A percentile compares a stretch with the other conserved stretches of the same genome.
phyloP scores from a whole-genome alignment of 2,329 filamentous ascomycete species.

The Colletotrichum euphorbiae region DNA sequence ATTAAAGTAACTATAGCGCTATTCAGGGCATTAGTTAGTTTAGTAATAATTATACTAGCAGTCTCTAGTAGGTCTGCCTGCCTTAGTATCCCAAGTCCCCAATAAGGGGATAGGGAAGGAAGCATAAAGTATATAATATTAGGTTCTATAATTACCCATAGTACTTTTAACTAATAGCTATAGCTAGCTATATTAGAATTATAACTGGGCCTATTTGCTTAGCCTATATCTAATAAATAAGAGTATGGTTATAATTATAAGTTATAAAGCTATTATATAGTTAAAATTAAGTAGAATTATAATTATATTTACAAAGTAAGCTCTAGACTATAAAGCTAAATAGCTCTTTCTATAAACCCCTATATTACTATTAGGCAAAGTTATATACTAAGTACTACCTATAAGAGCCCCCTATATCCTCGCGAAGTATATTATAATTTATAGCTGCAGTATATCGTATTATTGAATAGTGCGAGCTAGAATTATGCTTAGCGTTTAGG shows the following conservation, averaged over 20 bases:
- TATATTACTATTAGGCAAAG: not conserved
- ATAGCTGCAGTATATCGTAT: not conserved
- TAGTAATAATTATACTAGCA: not conserved
- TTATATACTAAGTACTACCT: not conserved
- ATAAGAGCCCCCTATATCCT: slow-evolving; percentile 1
- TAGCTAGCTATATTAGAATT: not conserved
- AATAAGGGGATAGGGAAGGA: not conserved
- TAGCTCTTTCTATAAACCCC: not conserved
- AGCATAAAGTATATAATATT: not conserved
- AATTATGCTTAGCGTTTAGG: not conserved
- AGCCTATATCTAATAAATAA: slow-evolving; percentile 1
- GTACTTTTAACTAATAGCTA: no score
- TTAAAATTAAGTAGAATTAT: not conserved
- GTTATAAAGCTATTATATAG: not conserved
- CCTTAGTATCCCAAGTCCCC: slow-evolving; percentile 2
- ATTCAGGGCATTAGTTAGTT: not conserved
- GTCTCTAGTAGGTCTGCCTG: not conserved
- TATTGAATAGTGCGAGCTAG: not conserved
- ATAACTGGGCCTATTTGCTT: not conserved
- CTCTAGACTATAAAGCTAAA: not conserved
- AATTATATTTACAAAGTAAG: not conserved
- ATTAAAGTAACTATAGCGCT: not conserved
- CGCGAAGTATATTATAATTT: not conserved
- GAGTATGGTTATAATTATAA: slow-evolving; percentile 1
- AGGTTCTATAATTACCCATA: not conserved